phyloP scores from a whole-genome alignment of 345 rosid genomes.

The Balakata baccata region DNA sequence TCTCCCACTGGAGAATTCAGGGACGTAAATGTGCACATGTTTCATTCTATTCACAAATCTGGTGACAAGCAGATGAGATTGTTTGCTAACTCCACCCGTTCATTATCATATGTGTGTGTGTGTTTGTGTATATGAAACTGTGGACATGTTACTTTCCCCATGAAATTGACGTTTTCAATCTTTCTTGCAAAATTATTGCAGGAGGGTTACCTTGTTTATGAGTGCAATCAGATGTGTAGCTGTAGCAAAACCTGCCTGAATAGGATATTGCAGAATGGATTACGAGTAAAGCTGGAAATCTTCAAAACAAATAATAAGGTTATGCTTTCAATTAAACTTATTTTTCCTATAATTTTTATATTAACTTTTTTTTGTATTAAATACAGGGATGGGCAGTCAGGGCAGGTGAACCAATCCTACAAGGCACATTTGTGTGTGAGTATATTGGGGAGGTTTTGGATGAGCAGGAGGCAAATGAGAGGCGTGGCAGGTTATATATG shows the following conservation, averaged over 20 bases:
- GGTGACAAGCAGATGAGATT: slow-evolving; percentile 1
- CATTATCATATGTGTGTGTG: background rate
- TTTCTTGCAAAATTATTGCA: slow-evolving; percentile 37
- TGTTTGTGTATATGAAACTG: too few relatives aligned
- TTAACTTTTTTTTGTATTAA: slow-evolving; percentile 15
- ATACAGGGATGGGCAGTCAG: slow-evolving; percentile 96
- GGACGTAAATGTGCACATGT: background rate
- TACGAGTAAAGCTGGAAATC: slow-evolving; percentile 68
- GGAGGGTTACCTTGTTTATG: slow-evolving; percentile 98
- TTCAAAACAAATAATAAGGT: slow-evolving; percentile 81
- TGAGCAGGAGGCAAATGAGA: slow-evolving; percentile 59
- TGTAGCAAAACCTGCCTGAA: slow-evolving; percentile 76
- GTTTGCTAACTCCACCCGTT: background rate
- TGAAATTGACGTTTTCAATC: slow-evolving; percentile 11
- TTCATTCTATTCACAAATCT: background rate
- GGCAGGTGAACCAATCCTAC: slow-evolving; percentile 76
- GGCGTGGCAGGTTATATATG: slow-evolving; percentile 55
- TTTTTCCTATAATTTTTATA: slow-evolving; percentile 1
- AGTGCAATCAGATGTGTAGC: slow-evolving; percentile 79
- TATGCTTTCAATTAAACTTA: slow-evolving; percentile 18
- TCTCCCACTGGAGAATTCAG: background rate
- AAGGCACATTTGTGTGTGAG: slow-evolving; percentile 87
- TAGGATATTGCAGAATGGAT: slow-evolving; percentile 89
- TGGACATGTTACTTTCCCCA: background rate
- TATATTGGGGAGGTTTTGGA: slow-evolving; percentile 80